Base-by-base conservation (phyloP, 345 rosid genomes). In the Salix caprea region DNA sequence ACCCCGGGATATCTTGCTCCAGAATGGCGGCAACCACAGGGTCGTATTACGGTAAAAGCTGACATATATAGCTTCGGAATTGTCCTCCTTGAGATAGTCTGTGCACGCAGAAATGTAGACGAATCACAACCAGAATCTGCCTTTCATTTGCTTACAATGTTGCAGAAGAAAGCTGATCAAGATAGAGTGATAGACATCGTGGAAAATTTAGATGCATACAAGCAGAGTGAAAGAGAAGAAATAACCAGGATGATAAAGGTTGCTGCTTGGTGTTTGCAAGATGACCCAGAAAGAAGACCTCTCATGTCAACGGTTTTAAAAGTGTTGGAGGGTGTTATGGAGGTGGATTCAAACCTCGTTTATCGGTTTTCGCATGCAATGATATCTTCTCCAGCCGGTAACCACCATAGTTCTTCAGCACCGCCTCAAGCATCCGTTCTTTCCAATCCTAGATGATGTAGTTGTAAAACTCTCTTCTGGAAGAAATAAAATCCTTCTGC, bases 21-120 rank as follows among this genome's bases (percentile, higher is more conserved):
- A 5, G 76, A 71, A 66, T 77, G 76, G 65, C 15, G 15, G 34
- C 15, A 37, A 58, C 48, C 26, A 14, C 30, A 1, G 24, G 23
- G 19, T 44, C 13, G 15, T 44, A 28, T 58, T 12, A 74, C 65
- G 8, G 78, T 37, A 16, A 76, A 76, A 24, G 73, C 10, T 11
- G 78, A 76, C 69, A 73, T 76, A 15, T 76, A 76, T 69, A 68
- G 78, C 24, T 76, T 50, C 28, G 68, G 78, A 7, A 68, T 76
- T 26, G 73, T 76, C 19, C 28, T 68, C 28, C n/a, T 76, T 66
- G 67, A 76, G 26, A 54, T 76, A 13, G 18, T 46, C 1, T 69
- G 72, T 44, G 58, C 56, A 24, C 26, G 72, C 36, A 69, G 50
- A 69, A 69, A 42, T 24, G 15, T 24, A n/a, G 72, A 69, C 32